These are phyloP conservation scores for Nemania sp. DNA, from an alignment of 2,329 filamentous ascomycete species.

Conservation along the genomic window DNA sequence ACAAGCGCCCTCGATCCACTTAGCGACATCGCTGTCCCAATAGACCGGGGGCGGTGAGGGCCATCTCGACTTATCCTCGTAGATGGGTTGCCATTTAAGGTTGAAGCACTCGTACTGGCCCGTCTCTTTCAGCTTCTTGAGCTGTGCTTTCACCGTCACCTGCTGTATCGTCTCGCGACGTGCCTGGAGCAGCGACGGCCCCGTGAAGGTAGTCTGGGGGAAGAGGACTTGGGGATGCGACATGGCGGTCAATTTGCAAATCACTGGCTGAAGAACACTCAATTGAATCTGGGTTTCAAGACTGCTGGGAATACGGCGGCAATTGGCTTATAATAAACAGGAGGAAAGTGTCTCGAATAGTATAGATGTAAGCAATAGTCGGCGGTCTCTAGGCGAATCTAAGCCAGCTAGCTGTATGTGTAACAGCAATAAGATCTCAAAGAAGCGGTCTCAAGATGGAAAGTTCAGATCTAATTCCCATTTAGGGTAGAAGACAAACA, in stretches of 20 bases:
- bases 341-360: background rate
- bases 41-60: slow-evolving; percentile 70
- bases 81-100: slow-evolving; percentile 66
- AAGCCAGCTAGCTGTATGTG: slow-evolving; percentile 3
- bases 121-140: slow-evolving; percentile 64
- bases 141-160: slow-evolving; percentile 62
- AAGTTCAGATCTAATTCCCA: background rate
- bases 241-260: slow-evolving; percentile 57
- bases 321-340: too few relatives aligned
- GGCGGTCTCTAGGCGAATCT: background rate
- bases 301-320: background rate
- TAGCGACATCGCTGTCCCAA: slow-evolving; percentile 67
- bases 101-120: slow-evolving; percentile 70
- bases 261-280: background rate
- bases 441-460: background rate
- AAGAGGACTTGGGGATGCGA: slow-evolving; percentile 58
- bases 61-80: slow-evolving; percentile 64
- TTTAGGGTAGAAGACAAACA: background rate
- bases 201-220: slow-evolving; percentile 53
- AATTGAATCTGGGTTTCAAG: background rate
- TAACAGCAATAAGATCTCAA: background rate
- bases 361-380: background rate
- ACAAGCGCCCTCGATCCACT: slow-evolving; percentile 73
- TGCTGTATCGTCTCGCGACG: slow-evolving; percentile 52
- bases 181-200: slow-evolving; percentile 52